Evolutionary conservation across 306 rosid genomes (phyloP).

Genomic region (Pachyrhizus erosus): DNA sequence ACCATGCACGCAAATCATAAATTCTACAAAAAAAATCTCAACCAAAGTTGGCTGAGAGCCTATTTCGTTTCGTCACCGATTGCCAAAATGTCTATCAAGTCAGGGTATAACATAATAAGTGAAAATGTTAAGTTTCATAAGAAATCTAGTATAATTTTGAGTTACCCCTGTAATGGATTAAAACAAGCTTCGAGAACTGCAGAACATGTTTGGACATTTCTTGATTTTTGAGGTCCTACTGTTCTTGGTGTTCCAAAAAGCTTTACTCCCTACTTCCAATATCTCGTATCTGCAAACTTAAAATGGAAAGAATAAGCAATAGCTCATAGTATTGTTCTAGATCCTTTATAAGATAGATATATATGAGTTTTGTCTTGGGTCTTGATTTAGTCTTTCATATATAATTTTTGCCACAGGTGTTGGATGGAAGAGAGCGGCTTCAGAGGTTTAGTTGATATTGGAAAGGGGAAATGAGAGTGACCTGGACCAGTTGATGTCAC

Average conservation of each 20-base stretch:
- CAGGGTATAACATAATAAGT: not conserved
- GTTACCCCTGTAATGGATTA: conserved; percentile 71
- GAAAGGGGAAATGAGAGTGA: conserved; percentile 39
- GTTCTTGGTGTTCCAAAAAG: conserved; percentile 75
- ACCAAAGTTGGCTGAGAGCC: not conserved
- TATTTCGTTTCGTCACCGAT: not conserved
- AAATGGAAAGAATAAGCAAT: conserved; percentile 35
- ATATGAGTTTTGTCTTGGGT: not conserved
- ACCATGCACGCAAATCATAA: not conserved
- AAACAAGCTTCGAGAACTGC: conserved; percentile 70
- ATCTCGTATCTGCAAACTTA: conserved; percentile 72
- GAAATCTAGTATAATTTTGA: conserved; percentile 52
- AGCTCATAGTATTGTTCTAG: not conserved
- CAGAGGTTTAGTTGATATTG: not conserved
- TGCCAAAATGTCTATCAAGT: not conserved
- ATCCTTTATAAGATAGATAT: not conserved
- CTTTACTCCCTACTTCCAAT: conserved; percentile 96
- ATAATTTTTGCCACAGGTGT: conserved; percentile 16
- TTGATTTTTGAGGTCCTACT: conserved; percentile 48
- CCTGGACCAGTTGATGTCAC: conserved; percentile 92
- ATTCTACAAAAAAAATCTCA: not conserved
- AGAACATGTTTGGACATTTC: conserved; percentile 41
- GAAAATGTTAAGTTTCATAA: conserved; percentile 35
- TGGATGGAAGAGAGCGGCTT: not conserved
- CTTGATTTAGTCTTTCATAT: conserved; percentile 29